Percentiles rank a stretch among this genome's conserved stretches.
Conservation (phyloP, 2,329 filamentous ascomycete genomes). For the Fusarium sacchari region DNA sequence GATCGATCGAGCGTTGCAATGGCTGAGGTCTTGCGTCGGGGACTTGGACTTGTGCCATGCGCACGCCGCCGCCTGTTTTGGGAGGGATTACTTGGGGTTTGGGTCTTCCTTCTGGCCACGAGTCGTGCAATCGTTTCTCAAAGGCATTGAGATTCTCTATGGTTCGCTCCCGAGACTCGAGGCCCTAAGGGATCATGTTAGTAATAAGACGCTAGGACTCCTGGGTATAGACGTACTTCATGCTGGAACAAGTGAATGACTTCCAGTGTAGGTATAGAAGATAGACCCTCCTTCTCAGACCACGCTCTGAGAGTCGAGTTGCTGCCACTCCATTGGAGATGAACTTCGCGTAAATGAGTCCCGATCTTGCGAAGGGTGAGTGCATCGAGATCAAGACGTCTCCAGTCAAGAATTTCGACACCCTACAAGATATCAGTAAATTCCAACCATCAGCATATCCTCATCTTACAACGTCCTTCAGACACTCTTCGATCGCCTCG, state of each 20-base stretch:
- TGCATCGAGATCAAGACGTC: neutral
- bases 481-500: conserved; percentile 4
- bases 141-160: neutral
- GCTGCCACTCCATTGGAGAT: conserved; percentile 18
- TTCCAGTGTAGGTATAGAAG: neutral
- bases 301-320: conserved; percentile 8
- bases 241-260: neutral
- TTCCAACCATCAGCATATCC: accelerated
- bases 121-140: neutral
- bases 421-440: neutral
- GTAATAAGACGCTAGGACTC: accelerated
- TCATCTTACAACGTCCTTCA: conserved; percentile 1
- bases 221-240: neutral
- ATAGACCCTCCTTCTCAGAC: conserved; percentile 13
- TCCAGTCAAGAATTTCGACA: neutral
- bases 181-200: neutral
- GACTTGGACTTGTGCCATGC: neutral
- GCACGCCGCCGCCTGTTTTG: neutral
- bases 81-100: neutral
- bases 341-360: neutral
- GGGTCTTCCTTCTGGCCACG: neutral
- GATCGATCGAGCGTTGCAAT: neutral
- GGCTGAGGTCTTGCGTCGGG: neutral
- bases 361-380: neutral
- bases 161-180: neutral